phyloP scores from a whole-genome alignment of 371 early-diverging fungal species.

The Funneliformis caledonium region DNA sequence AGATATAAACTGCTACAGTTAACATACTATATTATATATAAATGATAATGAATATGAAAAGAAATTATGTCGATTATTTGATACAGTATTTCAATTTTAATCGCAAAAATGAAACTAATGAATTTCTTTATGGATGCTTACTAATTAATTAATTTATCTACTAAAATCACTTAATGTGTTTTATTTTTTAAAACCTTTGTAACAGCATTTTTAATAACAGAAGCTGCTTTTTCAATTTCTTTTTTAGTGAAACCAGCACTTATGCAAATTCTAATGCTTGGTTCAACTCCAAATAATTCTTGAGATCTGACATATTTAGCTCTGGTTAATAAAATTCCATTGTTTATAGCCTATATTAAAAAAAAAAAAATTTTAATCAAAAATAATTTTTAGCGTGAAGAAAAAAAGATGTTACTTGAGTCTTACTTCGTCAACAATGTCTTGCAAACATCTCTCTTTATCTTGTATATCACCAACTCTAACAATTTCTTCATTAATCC shows the following conservation, averaged over 20 bases:
- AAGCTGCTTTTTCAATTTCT: conserved; percentile 85
- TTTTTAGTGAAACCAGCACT: conserved; percentile 77
- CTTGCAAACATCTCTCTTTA: conserved; percentile 74
- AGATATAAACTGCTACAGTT: no score
- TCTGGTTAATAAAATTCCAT: conserved; percentile 81
- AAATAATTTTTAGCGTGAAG: neutral
- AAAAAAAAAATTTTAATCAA: neutral
- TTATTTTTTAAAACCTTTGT: conserved; percentile 56
- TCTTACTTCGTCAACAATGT: conserved; percentile 79
- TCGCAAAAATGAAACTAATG: no score
- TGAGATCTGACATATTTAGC: conserved; percentile 89
- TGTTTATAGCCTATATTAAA: conserved; percentile 59
- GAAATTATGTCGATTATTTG: no score
- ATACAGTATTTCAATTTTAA: no score
- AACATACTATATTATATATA: no score
- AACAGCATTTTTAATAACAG: conserved; percentile 61
- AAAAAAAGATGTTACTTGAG: neutral
- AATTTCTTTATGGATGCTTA: no score
- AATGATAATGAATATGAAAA: no score
- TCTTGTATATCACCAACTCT: conserved; percentile 54
- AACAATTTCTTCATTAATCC: conserved; percentile 58
- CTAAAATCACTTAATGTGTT: neutral
- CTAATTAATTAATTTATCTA: no score
- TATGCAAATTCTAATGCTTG: conserved; percentile 84
- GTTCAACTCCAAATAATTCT: conserved; percentile 74